Evolutionary conservation across 208 protist species (phyloP), one percentile per base, ranked within the genome.

Genomic region (Acanthamoeba royreba): DNA sequence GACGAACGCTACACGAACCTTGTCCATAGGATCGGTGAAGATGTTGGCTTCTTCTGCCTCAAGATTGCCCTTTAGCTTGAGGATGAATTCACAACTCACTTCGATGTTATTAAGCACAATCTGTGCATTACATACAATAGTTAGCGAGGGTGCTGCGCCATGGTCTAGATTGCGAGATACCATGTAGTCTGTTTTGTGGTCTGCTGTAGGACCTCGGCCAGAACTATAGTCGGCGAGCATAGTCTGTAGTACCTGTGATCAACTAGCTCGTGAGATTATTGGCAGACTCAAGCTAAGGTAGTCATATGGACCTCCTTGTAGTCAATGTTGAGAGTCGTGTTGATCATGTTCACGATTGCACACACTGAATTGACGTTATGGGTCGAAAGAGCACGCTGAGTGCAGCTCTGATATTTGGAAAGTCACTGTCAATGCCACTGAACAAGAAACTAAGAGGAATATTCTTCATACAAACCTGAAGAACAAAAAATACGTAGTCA

Each of bases 321-420:
- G 33, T 90, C 53, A 5, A 90, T 66, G 53, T 58, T 66, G 38
- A 90, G 83, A 8, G 83, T 66, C 52, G 83, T 90, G 83, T 90
- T 90, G 83, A 90, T 90, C 52, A 90, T 58, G 83, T 90, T 90
- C 52, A 90, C 53, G n/a, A 90, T 90, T 25, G 83, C 83, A 38
- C 83, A 90, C 17, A 90, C 35, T 19, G 52, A 69, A 35, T 90
- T 66, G 45, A 90, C 53, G 49, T 90, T 90, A 22, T 66, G 53
- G 38, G 83, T 90, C n/a, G 83, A 90, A 1, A 90, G 49, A 2
- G 83, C 83, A 2, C 83, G 45, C 25, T 90, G 83, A 19, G 83
- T 66, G 53, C 83, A 90, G 33, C 52, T 90, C 53, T 66, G 83
- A n/a, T n/a, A n/a, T n/a, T n/a, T n/a, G n/a, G n/a, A n/a, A n/a